Percentiles rank a stretch among this genome's conserved stretches.
phyloP scores from a whole-genome alignment of 78 protist species.

The Emiliania huxleyi region DNA sequence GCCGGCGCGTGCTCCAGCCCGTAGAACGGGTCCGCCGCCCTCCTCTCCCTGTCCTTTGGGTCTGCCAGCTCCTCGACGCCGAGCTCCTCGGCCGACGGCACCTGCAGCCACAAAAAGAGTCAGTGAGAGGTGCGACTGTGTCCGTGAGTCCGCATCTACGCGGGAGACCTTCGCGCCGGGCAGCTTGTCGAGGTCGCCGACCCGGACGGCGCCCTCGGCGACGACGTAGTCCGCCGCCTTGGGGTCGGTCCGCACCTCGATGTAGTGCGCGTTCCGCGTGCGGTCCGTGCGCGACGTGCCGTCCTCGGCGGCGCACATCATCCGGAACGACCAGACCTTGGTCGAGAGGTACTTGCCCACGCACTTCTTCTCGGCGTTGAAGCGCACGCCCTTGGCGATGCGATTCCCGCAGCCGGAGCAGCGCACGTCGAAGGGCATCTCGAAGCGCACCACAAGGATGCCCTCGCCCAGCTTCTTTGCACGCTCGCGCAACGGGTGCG shows the following conservation, averaged over 20 bases:
- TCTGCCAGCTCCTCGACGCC: neutral
- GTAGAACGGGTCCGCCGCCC: slow-evolving; percentile 2
- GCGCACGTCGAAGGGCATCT: slow-evolving; percentile 79
- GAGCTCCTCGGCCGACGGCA: neutral
- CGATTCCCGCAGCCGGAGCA: slow-evolving; percentile 60
- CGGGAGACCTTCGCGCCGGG: neutral
- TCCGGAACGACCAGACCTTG: slow-evolving; percentile 60
- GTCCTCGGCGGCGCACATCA: slow-evolving; percentile 73
- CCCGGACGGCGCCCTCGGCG: neutral
- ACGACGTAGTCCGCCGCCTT: slow-evolving; percentile 34
- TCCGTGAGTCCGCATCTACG: too few relatives aligned
- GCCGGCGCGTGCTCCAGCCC: slow-evolving; percentile 24
- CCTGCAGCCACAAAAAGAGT: too few relatives aligned
- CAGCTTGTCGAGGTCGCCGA: neutral
- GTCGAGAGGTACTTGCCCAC: slow-evolving; percentile 76
- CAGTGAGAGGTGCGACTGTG: too few relatives aligned
- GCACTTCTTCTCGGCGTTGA: slow-evolving; percentile 83
- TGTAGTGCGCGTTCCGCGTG: slow-evolving; percentile 12
- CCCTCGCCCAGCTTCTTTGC: slow-evolving; percentile 11
- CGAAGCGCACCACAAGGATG: slow-evolving; percentile 57
- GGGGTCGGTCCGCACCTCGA: slow-evolving; percentile 82
- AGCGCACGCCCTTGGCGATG: slow-evolving; percentile 84
- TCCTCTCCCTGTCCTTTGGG: neutral
- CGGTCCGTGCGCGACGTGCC: neutral
- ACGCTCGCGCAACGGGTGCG: slow-evolving; percentile 13